Evolutionary conservation across 73 alveolate species (phyloP).

Genomic region (Tetrahymena borealis): DNA sequence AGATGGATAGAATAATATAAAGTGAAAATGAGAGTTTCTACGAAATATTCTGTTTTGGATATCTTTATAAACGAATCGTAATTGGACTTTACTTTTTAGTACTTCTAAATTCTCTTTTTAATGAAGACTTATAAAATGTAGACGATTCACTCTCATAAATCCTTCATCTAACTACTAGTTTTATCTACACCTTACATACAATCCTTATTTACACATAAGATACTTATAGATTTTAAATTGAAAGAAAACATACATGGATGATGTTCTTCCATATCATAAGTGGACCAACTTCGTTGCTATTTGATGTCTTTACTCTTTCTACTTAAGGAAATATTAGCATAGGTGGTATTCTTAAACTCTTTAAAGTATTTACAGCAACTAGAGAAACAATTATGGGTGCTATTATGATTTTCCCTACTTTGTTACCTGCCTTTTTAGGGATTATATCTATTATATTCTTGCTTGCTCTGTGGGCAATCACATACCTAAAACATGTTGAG

Average conservation of each 20-base stretch:
- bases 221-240: background rate
- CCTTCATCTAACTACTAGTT: background rate
- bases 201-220: background rate
- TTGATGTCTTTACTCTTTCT: background rate
- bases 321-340: background rate
- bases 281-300: background rate
- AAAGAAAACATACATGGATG: background rate
- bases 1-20: background rate
- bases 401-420: background rate
- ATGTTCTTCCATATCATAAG: background rate
- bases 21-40: background rate
- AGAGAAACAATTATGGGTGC: background rate
- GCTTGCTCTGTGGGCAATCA: background rate
- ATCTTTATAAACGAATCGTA: background rate
- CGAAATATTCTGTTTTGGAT: background rate
- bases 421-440: background rate
- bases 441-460: background rate
- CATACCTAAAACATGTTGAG: background rate
- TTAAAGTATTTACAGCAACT: background rate
- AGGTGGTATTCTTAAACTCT: background rate
- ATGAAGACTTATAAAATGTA: background rate
- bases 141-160: background rate
- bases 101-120: background rate
- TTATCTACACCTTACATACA: background rate
- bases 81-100: background rate